These are phyloP conservation scores for Annulohypoxylon nitens DNA, from an alignment of 495 filamentous ascomycete species.

Conservation along the genomic window DNA sequence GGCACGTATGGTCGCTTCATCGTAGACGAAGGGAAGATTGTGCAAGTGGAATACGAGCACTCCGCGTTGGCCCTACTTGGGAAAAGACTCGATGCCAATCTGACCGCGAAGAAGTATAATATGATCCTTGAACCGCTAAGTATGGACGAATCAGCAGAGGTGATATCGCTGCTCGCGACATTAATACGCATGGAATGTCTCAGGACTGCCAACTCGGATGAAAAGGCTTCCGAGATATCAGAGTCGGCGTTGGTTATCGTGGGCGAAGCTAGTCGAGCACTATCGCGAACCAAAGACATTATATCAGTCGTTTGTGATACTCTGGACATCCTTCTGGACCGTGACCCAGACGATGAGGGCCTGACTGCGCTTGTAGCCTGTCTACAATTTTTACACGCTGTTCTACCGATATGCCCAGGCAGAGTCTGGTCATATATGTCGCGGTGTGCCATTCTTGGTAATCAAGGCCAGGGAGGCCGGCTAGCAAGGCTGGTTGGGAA, in stretches of 20 bases:
- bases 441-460: constrained; percentile 79
- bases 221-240: constrained; percentile 37
- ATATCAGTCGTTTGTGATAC: constrained; percentile 84
- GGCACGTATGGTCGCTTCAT: constrained; percentile 78
- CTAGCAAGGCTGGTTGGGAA: constrained; percentile 79
- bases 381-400: constrained; percentile 79
- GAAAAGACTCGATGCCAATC: constrained; percentile 72
- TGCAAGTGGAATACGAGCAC: constrained; percentile 75
- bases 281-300: constrained; percentile 81
- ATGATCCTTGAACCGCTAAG: constrained; percentile 52
- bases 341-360: constrained; percentile 63
- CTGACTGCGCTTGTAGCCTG: constrained; percentile 78
- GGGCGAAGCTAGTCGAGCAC: constrained; percentile 77
- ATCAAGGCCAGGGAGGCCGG: constrained; percentile 77
- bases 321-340: constrained; percentile 78
- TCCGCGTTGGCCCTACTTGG: constrained; percentile 83
- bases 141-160: constrained; percentile 56
- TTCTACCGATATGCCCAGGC: constrained; percentile 78
- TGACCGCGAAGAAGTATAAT: constrained; percentile 56
- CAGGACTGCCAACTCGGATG: constrained; percentile 40
- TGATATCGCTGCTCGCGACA: constrained; percentile 58
- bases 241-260: constrained; percentile 66
- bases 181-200: constrained; percentile 57
- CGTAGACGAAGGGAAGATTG: constrained; percentile 67
- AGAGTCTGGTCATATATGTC: constrained; percentile 91